Evolutionary conservation across 2,329 filamentous ascomycete species (phyloP), one percentile per base, ranked within the genome.

Genomic region (Neofusicoccum ribis): DNA sequence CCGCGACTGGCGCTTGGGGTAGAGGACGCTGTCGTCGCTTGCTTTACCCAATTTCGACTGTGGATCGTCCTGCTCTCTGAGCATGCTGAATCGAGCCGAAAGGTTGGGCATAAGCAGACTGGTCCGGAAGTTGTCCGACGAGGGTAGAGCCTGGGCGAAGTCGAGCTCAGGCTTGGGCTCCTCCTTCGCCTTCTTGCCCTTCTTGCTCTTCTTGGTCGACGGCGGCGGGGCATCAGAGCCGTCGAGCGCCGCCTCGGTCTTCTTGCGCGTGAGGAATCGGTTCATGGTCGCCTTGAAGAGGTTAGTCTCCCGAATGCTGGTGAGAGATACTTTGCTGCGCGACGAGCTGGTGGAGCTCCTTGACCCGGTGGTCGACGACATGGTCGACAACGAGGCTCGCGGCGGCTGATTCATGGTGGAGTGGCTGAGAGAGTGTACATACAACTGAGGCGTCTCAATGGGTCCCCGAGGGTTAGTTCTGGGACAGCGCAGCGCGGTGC

Each of bases 101-200:
- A 99, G 84, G 47, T 93, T 94, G 0, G 92, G 93, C 94, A 99
- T 96, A 68, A 99, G 83, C 66, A 99, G 81, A 82, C 95, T 98
- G 3, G 95, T 99, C 65, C 95, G 88, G 78, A 99, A 98, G 73
- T 98, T 90, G 77, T 98, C 92, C 52, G 82, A 89, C 0, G 93
- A 84, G 1, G 95, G 95, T 2, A 99, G 82, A 0, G 88, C 93
- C 12, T 82, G 82, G 2, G 88, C 77, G 12, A 98, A 81, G 72
- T 98, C 90, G 52, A 97, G 78, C 67, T 91, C 85, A 66, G 81
- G 83, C 74, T 89, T 90, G 51, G 81, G 79, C 70, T 85, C 82
- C 12, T 80, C 78, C 67, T 79, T 73, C 17, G 76, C 73, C 69
- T 81, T 81, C 72, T 85, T 85, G 41, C 73, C 77, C 69, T 84